Evolutionary conservation across 2,329 filamentous ascomycete species (phyloP).

Genomic region (Beauveria varroae): DNA sequence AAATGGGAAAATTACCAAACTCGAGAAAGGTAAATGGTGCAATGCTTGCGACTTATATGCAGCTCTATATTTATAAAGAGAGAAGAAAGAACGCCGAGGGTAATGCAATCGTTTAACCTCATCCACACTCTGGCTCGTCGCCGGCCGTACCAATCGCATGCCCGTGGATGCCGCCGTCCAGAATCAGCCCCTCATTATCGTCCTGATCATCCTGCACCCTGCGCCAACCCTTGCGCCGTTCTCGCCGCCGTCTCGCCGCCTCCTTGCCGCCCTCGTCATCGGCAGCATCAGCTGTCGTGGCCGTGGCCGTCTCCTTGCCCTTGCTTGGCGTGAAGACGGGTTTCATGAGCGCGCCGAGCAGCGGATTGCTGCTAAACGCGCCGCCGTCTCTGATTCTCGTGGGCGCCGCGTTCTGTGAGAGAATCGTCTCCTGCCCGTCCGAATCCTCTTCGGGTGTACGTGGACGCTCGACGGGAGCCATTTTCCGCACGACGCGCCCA

Average conservation of each 20-base stretch:
- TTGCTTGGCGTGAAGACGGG: slow-evolving; percentile 48
- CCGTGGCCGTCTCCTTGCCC: slow-evolving; percentile 37
- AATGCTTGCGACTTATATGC: no score
- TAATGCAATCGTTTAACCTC: not conserved
- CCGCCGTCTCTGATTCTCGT: slow-evolving; percentile 35
- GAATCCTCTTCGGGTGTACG: slow-evolving; percentile 37
- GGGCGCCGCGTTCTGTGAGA: slow-evolving; percentile 16
- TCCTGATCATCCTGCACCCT: slow-evolving; percentile 53
- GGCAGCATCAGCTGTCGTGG: not conserved
- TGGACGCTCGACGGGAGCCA: slow-evolving; percentile 55
- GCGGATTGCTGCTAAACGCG: slow-evolving; percentile 61
- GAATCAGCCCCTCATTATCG: slow-evolving; percentile 51
- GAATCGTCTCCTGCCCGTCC: slow-evolving; percentile 19
- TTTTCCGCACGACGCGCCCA: slow-evolving; percentile 66
- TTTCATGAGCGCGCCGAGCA: slow-evolving; percentile 57
- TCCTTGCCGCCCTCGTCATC: slow-evolving; percentile 24
- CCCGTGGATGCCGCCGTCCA: slow-evolving; percentile 49
- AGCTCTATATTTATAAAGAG: not conserved
- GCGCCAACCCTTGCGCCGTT: slow-evolving; percentile 43
- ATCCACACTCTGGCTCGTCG: slow-evolving; percentile 10
- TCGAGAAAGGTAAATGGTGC: no score
- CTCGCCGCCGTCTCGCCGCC: slow-evolving; percentile 26
- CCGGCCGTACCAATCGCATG: slow-evolving; percentile 17
- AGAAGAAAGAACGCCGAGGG: not conserved
- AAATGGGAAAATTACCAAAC: not conserved